These are phyloP conservation scores for Pseudogymnoascus sp. DNA, from an alignment of 2,329 filamentous ascomycete genomes.

Conservation along the genomic window DNA sequence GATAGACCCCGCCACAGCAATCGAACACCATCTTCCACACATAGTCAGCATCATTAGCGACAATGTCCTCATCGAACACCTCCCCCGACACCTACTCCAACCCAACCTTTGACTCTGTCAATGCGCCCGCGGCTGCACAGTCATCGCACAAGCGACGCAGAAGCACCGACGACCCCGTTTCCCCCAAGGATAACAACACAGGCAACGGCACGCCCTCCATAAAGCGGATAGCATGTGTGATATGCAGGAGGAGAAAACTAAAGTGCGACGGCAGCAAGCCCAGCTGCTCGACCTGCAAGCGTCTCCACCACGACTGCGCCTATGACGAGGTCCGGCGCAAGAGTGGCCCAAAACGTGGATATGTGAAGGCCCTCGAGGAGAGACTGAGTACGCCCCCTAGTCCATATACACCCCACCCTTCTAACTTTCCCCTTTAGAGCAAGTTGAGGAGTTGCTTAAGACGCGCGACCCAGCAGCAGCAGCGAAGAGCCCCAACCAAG, in stretches of 20 bases:
- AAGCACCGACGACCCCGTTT: slow-evolving; percentile 28
- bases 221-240: slow-evolving; percentile 92
- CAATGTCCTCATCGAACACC: slow-evolving; percentile 28
- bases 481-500: slow-evolving; percentile 17
- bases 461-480: slow-evolving; percentile 52
- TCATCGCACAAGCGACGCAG: slow-evolving; percentile 25
- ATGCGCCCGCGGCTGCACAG: slow-evolving; percentile 24
- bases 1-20: slow-evolving; percentile 1
- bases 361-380: slow-evolving; percentile 71
- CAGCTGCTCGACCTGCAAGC: slow-evolving; percentile 58
- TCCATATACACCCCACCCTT: slow-evolving; percentile 1
- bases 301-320: slow-evolving; percentile 57
- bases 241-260: slow-evolving; percentile 88
- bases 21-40: neutral
- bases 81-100: slow-evolving; percentile 47
- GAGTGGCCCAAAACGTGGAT: slow-evolving; percentile 63
- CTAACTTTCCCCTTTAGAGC: slow-evolving; percentile 47
- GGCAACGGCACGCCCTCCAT: slow-evolving; percentile 55
- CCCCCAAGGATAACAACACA: slow-evolving; percentile 20
- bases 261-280: slow-evolving; percentile 59
- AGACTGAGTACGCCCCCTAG: slow-evolving; percentile 61
- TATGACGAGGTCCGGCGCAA: slow-evolving; percentile 65
- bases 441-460: slow-evolving; percentile 87
- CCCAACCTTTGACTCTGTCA: slow-evolving; percentile 39
- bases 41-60: neutral